Evolutionary conservation across 1,284 basidiomycete genomes (phyloP).

Genomic region (Pseudozyma sp.): DNA sequence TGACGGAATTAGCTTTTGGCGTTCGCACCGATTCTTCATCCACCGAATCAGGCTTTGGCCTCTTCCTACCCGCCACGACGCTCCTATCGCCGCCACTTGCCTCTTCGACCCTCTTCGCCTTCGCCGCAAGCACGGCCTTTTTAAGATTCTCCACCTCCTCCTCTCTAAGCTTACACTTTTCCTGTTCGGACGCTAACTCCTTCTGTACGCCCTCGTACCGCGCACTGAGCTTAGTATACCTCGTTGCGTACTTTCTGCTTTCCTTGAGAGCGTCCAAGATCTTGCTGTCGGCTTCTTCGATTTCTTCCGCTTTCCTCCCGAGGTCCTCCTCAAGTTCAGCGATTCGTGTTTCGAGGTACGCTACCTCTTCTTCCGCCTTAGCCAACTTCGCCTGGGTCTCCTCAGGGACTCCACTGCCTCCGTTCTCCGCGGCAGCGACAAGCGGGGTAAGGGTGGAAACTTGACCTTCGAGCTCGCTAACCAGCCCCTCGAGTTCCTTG

Average conservation of each 20-base stretch:
- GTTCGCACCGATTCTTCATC: neutral
- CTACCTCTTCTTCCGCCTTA: constrained; percentile 9
- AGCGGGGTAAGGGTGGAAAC: neutral
- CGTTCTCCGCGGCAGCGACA: neutral
- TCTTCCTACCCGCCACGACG: constrained; percentile 24
- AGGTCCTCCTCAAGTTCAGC: constrained; percentile 56
- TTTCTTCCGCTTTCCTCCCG: constrained; percentile 54
- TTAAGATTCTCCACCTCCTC: constrained; percentile 4
- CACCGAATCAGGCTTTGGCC: constrained; percentile 18
- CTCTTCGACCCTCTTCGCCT: neutral
- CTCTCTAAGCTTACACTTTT: neutral
- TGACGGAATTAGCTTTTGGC: no score
- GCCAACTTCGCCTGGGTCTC: neutral
- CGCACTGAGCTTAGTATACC: constrained; percentile 28
- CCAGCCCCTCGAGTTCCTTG: constrained; percentile 18
- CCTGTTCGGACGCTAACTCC: constrained; percentile 5
- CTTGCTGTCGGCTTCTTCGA: constrained; percentile 62
- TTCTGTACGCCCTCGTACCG: constrained; percentile 31
- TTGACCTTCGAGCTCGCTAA: constrained; percentile 15
- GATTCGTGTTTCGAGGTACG: constrained; percentile 28
- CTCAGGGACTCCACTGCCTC: no score
- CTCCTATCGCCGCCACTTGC: neutral
- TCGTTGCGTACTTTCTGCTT: constrained; percentile 46
- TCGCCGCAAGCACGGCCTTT: neutral
- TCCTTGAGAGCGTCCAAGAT: constrained; percentile 57